A percentile compares a stretch with the other conserved stretches of the same genome.
Evolutionary conservation across 2,329 filamentous ascomycete genomes (phyloP).

Genomic region (Aspergillus vadensis): DNA sequence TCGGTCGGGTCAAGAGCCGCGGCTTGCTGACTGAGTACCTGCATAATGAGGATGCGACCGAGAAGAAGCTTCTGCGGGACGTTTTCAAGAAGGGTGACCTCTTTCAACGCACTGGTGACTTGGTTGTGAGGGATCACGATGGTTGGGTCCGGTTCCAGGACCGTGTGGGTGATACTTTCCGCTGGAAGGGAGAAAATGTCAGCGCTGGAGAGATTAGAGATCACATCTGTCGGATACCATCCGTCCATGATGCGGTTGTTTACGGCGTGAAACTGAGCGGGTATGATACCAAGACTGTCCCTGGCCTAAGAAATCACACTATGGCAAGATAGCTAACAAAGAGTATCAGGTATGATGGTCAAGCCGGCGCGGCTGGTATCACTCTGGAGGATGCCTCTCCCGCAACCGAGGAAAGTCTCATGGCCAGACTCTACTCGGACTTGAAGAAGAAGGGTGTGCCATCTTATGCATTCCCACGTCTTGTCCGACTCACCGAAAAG

Average conservation of each 20-base stretch:
- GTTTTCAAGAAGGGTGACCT: slow-evolving; percentile 51
- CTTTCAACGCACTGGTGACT: slow-evolving; percentile 50
- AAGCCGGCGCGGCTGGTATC: slow-evolving; percentile 51
- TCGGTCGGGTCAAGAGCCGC: slow-evolving; percentile 46
- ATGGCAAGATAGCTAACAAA: background rate
- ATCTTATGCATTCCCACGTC: slow-evolving; percentile 49
- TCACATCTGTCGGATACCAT: slow-evolving; percentile 45
- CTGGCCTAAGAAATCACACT: background rate
- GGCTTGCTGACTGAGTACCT: slow-evolving; percentile 47
- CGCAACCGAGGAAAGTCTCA: slow-evolving; percentile 38
- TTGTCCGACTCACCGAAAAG: slow-evolving; percentile 52
- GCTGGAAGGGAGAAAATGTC: slow-evolving; percentile 51
- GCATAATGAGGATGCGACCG: slow-evolving; percentile 45
- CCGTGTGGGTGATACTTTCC: slow-evolving; percentile 43
- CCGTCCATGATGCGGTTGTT: slow-evolving; percentile 48
- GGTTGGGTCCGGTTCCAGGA: slow-evolving; percentile 52
- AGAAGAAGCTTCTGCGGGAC: slow-evolving; percentile 47
- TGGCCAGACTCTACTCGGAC: slow-evolving; percentile 38
- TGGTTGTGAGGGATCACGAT: slow-evolving; percentile 44
- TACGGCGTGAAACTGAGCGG: slow-evolving; percentile 47
- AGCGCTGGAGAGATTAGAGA: slow-evolving; percentile 50
- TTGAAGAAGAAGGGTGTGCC: slow-evolving; percentile 50
- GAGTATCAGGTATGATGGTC: slow-evolving; percentile 48
- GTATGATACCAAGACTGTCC: slow-evolving; percentile 27
- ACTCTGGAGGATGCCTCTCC: slow-evolving; percentile 41